Conservation (phyloP, 148 eudicot genomes). For the Rheum nobile region DNA sequence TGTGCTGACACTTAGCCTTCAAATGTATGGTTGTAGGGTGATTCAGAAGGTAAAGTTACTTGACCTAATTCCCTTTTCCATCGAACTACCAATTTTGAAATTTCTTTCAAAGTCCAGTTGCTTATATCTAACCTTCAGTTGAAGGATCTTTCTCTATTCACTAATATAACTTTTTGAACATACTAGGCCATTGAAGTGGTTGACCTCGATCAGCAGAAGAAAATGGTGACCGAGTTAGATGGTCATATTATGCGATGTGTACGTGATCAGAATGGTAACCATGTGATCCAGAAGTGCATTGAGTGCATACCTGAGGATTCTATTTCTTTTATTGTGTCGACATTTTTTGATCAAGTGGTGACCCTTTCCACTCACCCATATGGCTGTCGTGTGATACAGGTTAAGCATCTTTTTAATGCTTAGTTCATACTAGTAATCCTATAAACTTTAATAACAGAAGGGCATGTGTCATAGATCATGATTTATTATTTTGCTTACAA, state of each 20-base stretch:
- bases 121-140: background rate
- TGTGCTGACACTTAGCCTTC: no score
- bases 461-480: background rate
- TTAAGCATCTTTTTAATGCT: constrained; percentile 3
- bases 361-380: constrained; percentile 82
- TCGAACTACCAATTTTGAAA: background rate
- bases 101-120: background rate
- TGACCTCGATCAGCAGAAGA: constrained; percentile 64
- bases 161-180: background rate
- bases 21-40: constrained; percentile 98
- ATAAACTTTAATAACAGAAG: background rate
- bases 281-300: constrained; percentile 88
- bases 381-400: constrained; percentile 95
- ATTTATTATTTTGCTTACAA: background rate
- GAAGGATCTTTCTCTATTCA: background rate
- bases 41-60: constrained; percentile 68
- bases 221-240: constrained; percentile 76
- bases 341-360: constrained; percentile 73
- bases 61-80: background rate
- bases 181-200: constrained; percentile 82
- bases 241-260: constrained; percentile 88
- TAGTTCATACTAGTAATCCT: background rate
- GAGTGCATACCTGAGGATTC: constrained; percentile 75
- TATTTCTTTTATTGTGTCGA: constrained; percentile 62
- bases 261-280: constrained; percentile 93